Base-by-base conservation (phyloP, 2,329 filamentous ascomycete genomes). In the Trichoderma cornu-damae region DNA sequence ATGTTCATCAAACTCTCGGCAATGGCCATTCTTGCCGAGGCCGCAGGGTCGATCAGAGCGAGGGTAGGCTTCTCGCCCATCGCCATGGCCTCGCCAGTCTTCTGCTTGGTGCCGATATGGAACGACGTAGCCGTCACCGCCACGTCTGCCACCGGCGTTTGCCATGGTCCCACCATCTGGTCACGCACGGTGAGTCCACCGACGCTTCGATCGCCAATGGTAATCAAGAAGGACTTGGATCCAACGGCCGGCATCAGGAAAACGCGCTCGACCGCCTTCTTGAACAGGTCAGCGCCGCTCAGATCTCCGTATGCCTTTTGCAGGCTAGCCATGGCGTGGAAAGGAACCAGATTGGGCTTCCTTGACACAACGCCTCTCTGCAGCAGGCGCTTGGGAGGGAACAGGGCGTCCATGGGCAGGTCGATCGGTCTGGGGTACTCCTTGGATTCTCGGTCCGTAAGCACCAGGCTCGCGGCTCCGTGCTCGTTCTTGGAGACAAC, bases 181-280 rank as follows among this genome's bases (percentile, higher is more conserved):
- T 97, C 94, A 62, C 92, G 84, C 8, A 88, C 85, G 6, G 90
- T 91, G 58, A 97, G 79, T 50, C 93, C 94, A 62, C 93, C 93
- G 28, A 97, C 92, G 26, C 88, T 90, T 61, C 94, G 84, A 72
- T 97, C 94, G 49, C 89, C 92, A 63, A 97, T 99, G 1, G 94
- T 97, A 68, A 99, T 96, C 35, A 99, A 79, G 77, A 97, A 99
- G 20, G 88, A 91, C 74, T 97, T 97, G 20, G 92, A 96, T n/a
- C 91, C 93, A 20, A 97, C 94, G 1, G 92, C 83, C 18, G 94
- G 93, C 52, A 97, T 79, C 49, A 84, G 84, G 55, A 97, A 84
- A 2, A 97, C 90, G 60, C 90, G 80, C 64, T 90, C 84, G 1
- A 90, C 83, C 14, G 93, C 91, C 71, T 92, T 76, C 24, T 70